phyloP scores from a whole-genome alignment of 106 monocot genomes.

The Triglochin maritima region DNA sequence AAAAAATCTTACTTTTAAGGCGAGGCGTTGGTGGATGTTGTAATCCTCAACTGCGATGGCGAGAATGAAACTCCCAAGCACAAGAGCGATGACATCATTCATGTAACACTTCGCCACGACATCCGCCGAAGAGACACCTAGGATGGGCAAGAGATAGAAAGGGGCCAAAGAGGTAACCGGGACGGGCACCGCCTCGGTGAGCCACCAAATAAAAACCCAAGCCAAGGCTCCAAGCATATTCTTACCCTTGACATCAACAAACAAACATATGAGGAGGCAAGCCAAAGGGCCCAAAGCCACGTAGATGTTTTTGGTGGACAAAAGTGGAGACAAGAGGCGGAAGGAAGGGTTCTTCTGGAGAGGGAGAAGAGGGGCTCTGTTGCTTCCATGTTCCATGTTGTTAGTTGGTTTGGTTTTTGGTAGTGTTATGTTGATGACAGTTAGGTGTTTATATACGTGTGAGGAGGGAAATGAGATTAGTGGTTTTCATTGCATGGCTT shows the following conservation, averaged over 20 bases:
- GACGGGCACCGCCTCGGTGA: slow-evolving; percentile 79
- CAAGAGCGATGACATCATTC: slow-evolving; percentile 86
- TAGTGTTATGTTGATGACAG: too few species aligned
- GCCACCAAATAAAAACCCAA: slow-evolving; percentile 93
- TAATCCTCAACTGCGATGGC: slow-evolving; percentile 90
- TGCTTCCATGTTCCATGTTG: background rate
- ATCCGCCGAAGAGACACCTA: slow-evolving; percentile 51
- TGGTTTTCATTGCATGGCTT: too few species aligned
- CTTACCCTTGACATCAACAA: slow-evolving; percentile 44
- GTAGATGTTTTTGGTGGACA: slow-evolving; percentile 30
- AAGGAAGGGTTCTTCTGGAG: background rate
- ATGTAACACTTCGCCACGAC: slow-evolving; percentile 81
- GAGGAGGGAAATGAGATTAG: too few species aligned
- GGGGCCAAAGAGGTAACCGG: slow-evolving; percentile 83
- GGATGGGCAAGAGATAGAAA: slow-evolving; percentile 80
- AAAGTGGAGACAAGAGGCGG: slow-evolving; percentile 8
- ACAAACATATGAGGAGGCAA: slow-evolving; percentile 36
- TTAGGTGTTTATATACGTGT: too few species aligned
- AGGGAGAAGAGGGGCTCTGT: background rate
- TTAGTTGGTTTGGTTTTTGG: too few species aligned
- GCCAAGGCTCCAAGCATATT: slow-evolving; percentile 76
- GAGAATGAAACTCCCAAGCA: slow-evolving; percentile 94
- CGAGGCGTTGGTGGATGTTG: slow-evolving; percentile 84
- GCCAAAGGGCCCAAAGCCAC: slow-evolving; percentile 48
- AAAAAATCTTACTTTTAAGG: slow-evolving; percentile 41